Evolutionary conservation across 2,329 filamentous ascomycete species (phyloP), one percentile per base, ranked within the genome.

Genomic region (Alternaria viburni): DNA sequence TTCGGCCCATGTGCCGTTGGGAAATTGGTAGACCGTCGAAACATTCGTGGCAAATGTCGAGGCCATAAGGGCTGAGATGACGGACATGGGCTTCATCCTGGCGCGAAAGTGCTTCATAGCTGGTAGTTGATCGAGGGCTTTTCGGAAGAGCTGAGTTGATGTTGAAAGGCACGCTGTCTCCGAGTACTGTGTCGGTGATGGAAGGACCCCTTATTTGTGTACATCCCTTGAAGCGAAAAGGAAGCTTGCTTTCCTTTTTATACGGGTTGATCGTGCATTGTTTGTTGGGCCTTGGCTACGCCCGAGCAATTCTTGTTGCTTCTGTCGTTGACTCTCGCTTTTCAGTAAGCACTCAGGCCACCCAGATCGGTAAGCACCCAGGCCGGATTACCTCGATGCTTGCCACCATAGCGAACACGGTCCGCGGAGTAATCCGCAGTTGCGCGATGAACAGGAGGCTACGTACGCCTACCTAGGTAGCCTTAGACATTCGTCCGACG

Each of bases 1-100:
- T 62, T 83, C 81, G 41, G 76, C 60, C 73, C 73, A 77, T 12
- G 70, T 74, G 21, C 62, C 57, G 30, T 72, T 72, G 5, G 67
- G 55, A 50, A 77, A 77, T 50, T 75, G 64, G 51, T 75, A 65
- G 32, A 77, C 19, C 15, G 57, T 69, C n/a, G 60, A 59, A 6
- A 62, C 45, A 19, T 57, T 28, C 17, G 30, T n/a, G 13, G 66
- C 57, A 3, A 56, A 7, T 4, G 55, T 26, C 6, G 60, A 11
- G 19, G 60, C 47, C 8, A 58, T 9, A 10, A 68, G 44, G n/a
- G 41, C 6, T 23, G 47, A 54, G 32, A 68, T 19, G 25, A 13
- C 11, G 23, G 43, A n/a, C 11, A 50, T 23, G 23, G 41, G 19
- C 47, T 45, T 63, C 56, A 65, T 65, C 1, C 28, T 61, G 36